phyloP scores from a whole-genome alignment of 345 rosid genomes.

The Aurinia saxatilis region DNA sequence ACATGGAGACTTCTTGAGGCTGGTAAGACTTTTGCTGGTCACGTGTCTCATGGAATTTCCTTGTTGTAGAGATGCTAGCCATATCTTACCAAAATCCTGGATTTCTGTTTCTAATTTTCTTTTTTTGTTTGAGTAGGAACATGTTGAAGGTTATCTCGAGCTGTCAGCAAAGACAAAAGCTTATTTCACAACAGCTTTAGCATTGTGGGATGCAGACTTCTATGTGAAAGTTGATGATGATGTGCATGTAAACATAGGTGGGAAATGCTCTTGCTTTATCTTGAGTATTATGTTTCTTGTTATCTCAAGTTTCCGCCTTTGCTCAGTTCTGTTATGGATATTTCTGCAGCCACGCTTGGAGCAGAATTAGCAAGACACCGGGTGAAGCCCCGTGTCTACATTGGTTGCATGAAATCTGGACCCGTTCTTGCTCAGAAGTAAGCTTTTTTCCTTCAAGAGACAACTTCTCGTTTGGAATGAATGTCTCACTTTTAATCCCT shows the following conservation, averaged over 20 bases:
- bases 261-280: background rate
- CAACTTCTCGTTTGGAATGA: background rate
- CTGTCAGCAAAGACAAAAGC: slow-evolving; percentile 87
- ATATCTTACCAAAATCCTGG: background rate
- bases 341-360: slow-evolving; percentile 81
- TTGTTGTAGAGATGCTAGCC: background rate
- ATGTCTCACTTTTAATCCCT: slow-evolving; percentile 8
- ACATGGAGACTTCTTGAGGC: slow-evolving; percentile 94
- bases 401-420: slow-evolving; percentile 98
- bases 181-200: slow-evolving; percentile 79
- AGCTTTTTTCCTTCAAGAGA: slow-evolving; percentile 26
- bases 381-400: slow-evolving; percentile 67
- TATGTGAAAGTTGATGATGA: slow-evolving; percentile 97
- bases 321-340: background rate
- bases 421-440: slow-evolving; percentile 97
- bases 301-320: slow-evolving; percentile 1
- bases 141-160: slow-evolving; percentile 96
- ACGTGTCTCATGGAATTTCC: background rate
- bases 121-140: slow-evolving; percentile 53
- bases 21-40: slow-evolving; percentile 40
- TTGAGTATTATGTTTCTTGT: background rate
- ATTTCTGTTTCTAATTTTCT: background rate
- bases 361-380: slow-evolving; percentile 69
- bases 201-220: slow-evolving; percentile 95
- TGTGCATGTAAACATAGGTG: slow-evolving; percentile 97